Evolutionary conservation across 305 asterid genomes (phyloP).

Genomic region (Galium porrigens): DNA sequence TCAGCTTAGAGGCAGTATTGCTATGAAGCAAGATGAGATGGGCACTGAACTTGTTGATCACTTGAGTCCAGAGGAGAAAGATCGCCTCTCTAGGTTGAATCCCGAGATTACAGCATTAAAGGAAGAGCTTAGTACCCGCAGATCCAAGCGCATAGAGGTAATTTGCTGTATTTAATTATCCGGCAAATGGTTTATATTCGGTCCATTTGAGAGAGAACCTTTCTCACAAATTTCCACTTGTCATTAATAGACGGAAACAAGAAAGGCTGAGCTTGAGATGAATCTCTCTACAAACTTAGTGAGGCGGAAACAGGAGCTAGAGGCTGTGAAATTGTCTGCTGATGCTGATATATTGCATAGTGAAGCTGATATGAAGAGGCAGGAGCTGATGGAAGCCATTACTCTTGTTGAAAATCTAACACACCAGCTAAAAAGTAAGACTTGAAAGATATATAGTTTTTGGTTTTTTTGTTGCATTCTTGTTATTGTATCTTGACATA

Average conservation of each 20-base stretch:
- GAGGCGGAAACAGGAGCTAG: slow-evolving; percentile 84
- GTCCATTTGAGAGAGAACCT: slow-evolving; percentile 15
- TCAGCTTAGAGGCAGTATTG: slow-evolving; percentile 67
- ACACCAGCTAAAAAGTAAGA: slow-evolving; percentile 59
- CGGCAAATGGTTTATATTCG: slow-evolving; percentile 1
- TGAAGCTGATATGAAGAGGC: slow-evolving; percentile 74
- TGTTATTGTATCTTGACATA: neutral
- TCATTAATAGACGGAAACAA: slow-evolving; percentile 63
- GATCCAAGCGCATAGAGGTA: slow-evolving; percentile 84
- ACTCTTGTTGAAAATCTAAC: slow-evolving; percentile 45
- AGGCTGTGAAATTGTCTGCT: slow-evolving; percentile 59
- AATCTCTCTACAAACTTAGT: slow-evolving; percentile 87
- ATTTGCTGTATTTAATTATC: slow-evolving; percentile 17
- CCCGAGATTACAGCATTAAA: slow-evolving; percentile 80
- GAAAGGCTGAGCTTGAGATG: slow-evolving; percentile 95
- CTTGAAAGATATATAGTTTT: slow-evolving; percentile 16
- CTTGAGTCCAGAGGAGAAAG: slow-evolving; percentile 80
- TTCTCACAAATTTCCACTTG: slow-evolving; percentile 12
- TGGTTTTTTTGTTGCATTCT: slow-evolving; percentile 11
- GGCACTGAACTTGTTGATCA: slow-evolving; percentile 97
- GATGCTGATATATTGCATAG: slow-evolving; percentile 52
- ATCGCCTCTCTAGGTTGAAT: slow-evolving; percentile 64
- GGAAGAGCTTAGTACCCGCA: slow-evolving; percentile 56
- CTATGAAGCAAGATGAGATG: slow-evolving; percentile 79
- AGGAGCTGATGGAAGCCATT: slow-evolving; percentile 59